Conservation (phyloP, 192 early-diverging fungal genomes). For the Spizellomyces punctatus region DNA sequence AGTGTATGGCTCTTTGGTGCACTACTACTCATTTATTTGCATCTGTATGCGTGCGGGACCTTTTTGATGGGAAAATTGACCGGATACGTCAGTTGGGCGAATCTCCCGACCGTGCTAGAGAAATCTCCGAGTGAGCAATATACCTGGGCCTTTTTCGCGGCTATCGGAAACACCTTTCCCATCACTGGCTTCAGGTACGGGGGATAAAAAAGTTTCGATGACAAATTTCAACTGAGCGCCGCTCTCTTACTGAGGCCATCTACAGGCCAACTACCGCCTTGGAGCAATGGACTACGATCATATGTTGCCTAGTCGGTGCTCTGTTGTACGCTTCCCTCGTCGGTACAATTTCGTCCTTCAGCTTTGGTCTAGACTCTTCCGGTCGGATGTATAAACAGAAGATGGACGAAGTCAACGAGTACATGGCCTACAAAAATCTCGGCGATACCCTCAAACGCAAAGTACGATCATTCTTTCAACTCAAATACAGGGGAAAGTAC, state of each 20-base stretch:
- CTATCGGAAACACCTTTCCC: constrained; percentile 48
- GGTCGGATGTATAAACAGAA: constrained; percentile 49
- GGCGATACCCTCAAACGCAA: constrained; percentile 27
- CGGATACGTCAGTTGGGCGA: constrained; percentile 32
- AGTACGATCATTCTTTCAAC: constrained; percentile 46
- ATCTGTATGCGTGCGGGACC: constrained; percentile 44
- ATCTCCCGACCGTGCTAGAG: constrained; percentile 15
- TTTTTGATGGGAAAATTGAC: constrained; percentile 39
- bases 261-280: constrained; percentile 32
- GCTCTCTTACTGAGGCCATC: too few species aligned
- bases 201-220: not conserved
- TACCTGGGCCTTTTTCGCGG: constrained; percentile 43
- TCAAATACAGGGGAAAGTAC: constrained; percentile 56
- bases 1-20: constrained; percentile 41
- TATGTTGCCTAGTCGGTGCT: constrained; percentile 42
- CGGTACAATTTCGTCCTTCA: constrained; percentile 55
- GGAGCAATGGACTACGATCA: constrained; percentile 41
- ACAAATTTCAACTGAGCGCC: too few species aligned
- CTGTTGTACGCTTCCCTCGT: constrained; percentile 44
- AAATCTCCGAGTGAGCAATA: constrained; percentile 39
- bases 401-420: constrained; percentile 58
- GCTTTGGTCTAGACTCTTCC: constrained; percentile 50
- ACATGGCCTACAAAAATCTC: constrained; percentile 51
- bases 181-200: constrained; percentile 42
- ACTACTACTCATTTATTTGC: constrained; percentile 39